These are phyloP conservation scores for Eutrema yunnanense DNA, from an alignment of 345 rosid genomes.

Conservation along the genomic window DNA sequence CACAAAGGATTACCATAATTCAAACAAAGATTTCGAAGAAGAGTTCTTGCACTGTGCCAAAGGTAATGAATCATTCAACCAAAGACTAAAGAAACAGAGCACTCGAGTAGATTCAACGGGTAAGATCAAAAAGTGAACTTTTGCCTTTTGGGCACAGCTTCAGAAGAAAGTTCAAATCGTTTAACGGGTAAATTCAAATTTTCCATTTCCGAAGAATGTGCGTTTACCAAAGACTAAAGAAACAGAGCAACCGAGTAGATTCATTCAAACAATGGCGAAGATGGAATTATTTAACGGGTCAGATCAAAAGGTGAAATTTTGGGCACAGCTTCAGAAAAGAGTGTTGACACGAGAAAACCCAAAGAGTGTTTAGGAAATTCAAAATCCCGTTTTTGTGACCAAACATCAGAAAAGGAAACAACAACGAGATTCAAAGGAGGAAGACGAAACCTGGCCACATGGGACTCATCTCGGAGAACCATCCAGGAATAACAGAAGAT, in stretches of 20 bases:
- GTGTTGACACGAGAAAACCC: too few relatives aligned
- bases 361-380: too few relatives aligned
- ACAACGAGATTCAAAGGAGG: not conserved
- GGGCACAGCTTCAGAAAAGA: not conserved
- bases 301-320: not conserved
- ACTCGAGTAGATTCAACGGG: not conserved
- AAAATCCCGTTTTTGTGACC: not conserved
- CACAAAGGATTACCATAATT: not conserved
- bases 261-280: not conserved
- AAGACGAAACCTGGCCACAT: constrained; percentile 70
- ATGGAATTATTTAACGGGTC: too few relatives aligned
- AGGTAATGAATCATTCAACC: too few relatives aligned
- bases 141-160: not conserved
- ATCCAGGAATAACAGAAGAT: constrained; percentile 69
- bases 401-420: not conserved
- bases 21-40: not conserved
- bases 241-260: not conserved
- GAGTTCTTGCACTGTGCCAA: too few relatives aligned
- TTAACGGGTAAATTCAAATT: too few relatives aligned
- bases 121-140: not conserved
- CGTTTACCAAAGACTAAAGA: not conserved
- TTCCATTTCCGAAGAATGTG: too few relatives aligned
- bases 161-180: too few relatives aligned
- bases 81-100: not conserved
- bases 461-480: constrained; percentile 87